Percentiles rank a stretch among this genome's conserved stretches.
Conservation (phyloP, 2,329 filamentous ascomycete species). For the Fusarium sp. region DNA sequence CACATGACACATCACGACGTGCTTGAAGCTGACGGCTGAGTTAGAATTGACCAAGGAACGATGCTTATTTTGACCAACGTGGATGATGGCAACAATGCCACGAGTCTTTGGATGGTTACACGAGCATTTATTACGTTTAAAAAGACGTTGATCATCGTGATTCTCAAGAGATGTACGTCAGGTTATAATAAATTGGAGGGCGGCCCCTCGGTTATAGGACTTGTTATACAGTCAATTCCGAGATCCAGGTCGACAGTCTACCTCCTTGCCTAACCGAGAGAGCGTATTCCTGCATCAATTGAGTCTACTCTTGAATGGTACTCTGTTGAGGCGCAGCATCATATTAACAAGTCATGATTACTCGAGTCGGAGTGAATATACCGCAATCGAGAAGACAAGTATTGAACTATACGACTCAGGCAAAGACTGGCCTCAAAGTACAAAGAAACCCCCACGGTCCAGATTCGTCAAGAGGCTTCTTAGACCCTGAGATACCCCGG, state of each 20-base stretch:
- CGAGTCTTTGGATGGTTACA: slow-evolving; percentile 31
- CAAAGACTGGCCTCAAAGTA: slow-evolving; percentile 19
- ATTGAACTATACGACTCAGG: neutral
- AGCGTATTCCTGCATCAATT: neutral
- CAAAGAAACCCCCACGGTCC: slow-evolving; percentile 33
- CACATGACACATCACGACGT: neutral
- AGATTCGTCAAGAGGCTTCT: slow-evolving; percentile 20
- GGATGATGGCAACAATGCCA: slow-evolving; percentile 17
- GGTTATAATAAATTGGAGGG: neutral
- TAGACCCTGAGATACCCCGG: slow-evolving; percentile 38
- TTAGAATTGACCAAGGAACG: slow-evolving; percentile 1
- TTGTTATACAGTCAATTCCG: neutral
- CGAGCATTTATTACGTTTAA: slow-evolving; percentile 4
- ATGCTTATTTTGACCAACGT: slow-evolving; percentile 7
- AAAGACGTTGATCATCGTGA: neutral
- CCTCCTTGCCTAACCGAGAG: neutral
- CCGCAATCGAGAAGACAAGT: slow-evolving; percentile 12
- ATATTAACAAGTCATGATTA: slow-evolving; percentile 5
- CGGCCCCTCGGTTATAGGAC: neutral
- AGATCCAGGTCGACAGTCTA: neutral
- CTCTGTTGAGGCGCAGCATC: slow-evolving; percentile 26
- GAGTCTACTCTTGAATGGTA: slow-evolving; percentile 18
- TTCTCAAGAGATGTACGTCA: neutral
- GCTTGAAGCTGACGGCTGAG: slow-evolving; percentile 18
- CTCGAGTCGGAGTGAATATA: slow-evolving; percentile 1